Evolutionary conservation across 306 rosid genomes (phyloP), one percentile per base, ranked within the genome.

Genomic region (Prinsepia uniflora): DNA sequence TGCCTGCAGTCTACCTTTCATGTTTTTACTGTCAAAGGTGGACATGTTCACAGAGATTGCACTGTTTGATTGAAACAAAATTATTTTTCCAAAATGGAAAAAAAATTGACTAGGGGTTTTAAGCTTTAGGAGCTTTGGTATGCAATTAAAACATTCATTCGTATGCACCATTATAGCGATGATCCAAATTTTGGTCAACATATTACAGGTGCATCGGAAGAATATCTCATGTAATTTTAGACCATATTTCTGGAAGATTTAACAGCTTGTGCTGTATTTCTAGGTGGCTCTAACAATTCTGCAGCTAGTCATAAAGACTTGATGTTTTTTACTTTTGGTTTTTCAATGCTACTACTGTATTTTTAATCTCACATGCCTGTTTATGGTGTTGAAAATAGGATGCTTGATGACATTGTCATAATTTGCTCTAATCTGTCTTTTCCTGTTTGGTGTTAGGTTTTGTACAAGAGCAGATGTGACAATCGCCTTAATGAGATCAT

Each of bases 401-500:
- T 61, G 46, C n/a, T 17, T 45, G 13, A 36, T 40, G 8, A 14
- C 47, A 46, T 54, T 49, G 10, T 40, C 22, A 11, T 46, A 30
- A 17, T 63, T 43, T 72, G 66, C 22, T 58, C 43, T 78, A 71
- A 76, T 42, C 65, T 65, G 53, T 53, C 44, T 79, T 71, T 11
- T 34, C 40, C 54, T 75, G 52, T 64, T 68, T 63, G 72, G 57
- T 78, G 17, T 72, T 84, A 95, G 99, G 90, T 95, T 74, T 82
- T 95, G 64, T 91, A 91, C 89, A 95, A 95, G 85, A 95, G 99
- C 83, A 89, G 97, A 84, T 95, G 99, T 79, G 99, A 91, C 88
- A 91, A 87, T 68, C 89, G 96, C 60, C 83, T 95, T 57, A 95
- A 95, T 54, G 99, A 95, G 92, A 79, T 91, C 49, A 75, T 85